A percentile compares a stretch with the other conserved stretches of the same genome.
phyloP scores from a whole-genome alignment of 2,329 filamentous ascomycete species.

The Alternaria triticina region DNA sequence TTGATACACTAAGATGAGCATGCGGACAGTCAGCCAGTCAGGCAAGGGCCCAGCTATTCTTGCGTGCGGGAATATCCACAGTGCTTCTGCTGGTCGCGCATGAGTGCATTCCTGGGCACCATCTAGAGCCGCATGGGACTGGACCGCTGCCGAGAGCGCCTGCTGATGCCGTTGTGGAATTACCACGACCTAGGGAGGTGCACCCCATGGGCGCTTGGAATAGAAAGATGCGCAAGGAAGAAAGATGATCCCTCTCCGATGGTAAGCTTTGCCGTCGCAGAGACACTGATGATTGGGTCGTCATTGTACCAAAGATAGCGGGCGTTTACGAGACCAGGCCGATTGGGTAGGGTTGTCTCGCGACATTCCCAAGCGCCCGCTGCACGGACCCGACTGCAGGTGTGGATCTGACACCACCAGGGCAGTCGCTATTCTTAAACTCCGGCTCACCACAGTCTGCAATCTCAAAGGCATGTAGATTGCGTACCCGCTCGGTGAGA shows the following conservation, averaged over 20 bases:
- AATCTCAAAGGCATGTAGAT: neutral
- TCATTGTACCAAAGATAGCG: slow-evolving; percentile 18
- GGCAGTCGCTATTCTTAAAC: slow-evolving; percentile 22
- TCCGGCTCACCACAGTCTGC: slow-evolving; percentile 2
- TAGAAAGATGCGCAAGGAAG: slow-evolving; percentile 20
- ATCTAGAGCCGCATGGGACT: slow-evolving; percentile 30
- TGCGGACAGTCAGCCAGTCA: slow-evolving; percentile 34
- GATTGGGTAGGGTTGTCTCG: slow-evolving; percentile 23
- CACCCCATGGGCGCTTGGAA: slow-evolving; percentile 39
- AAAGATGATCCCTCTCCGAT: slow-evolving; percentile 31
- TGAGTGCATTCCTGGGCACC: slow-evolving; percentile 24
- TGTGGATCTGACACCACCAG: slow-evolving; percentile 6
- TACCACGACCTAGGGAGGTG: slow-evolving; percentile 23
- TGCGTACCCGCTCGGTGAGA: slow-evolving; percentile 12
- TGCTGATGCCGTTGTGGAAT: slow-evolving; percentile 36
- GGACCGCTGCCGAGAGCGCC: slow-evolving; percentile 31
- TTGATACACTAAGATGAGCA: slow-evolving; percentile 33
- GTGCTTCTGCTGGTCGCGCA: slow-evolving; percentile 26
- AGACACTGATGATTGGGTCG: slow-evolving; percentile 28
- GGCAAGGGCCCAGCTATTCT: slow-evolving; percentile 34
- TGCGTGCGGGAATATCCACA: slow-evolving; percentile 24
- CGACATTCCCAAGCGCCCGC: slow-evolving; percentile 18
- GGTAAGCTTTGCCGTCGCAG: slow-evolving; percentile 14
- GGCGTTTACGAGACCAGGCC: slow-evolving; percentile 27
- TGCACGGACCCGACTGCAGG: slow-evolving; percentile 14